Evolutionary conservation across 73 alveolate species (phyloP).

Genomic region (Paraurostyla sp.): DNA sequence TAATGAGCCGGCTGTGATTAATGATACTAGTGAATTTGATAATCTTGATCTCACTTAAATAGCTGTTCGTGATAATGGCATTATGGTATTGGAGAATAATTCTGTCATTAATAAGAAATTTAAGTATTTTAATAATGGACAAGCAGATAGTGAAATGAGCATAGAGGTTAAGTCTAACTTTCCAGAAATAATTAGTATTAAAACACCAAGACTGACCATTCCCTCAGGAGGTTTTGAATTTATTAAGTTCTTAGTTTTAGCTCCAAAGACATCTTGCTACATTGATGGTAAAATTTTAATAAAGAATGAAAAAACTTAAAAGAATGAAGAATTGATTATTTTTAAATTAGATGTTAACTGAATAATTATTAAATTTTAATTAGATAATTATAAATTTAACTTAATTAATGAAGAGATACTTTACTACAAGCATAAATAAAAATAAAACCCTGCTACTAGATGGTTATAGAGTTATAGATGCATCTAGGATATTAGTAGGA

Average conservation of each 20-base stretch:
- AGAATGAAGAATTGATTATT: conserved; percentile 21
- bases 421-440: background rate
- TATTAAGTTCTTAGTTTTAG: conserved; percentile 31
- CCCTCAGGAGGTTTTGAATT: conserved; percentile 41
- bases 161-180: conserved; percentile 24
- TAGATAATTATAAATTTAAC: background rate
- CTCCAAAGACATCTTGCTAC: conserved; percentile 54
- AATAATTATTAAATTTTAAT: background rate
- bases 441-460: conserved; percentile 53
- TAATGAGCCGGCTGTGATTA: background rate
- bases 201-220: background rate
- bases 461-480: conserved; percentile 78
- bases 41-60: background rate
- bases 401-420: background rate
- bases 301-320: background rate
- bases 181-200: conserved; percentile 12
- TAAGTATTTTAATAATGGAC: conserved; percentile 33
- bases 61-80: conserved; percentile 56
- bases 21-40: conserved; percentile 4
- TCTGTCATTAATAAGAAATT: conserved; percentile 41
- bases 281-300: conserved; percentile 57
- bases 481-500: conserved; percentile 85
- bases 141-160: conserved; percentile 4
- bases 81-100: conserved; percentile 21
- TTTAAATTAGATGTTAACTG: conserved; percentile 51